A percentile compares a stretch with the other conserved stretches of the same genome.
Conservation (phyloP, 352 stramenopile genomes). For the Elongisporangium anandrum region DNA sequence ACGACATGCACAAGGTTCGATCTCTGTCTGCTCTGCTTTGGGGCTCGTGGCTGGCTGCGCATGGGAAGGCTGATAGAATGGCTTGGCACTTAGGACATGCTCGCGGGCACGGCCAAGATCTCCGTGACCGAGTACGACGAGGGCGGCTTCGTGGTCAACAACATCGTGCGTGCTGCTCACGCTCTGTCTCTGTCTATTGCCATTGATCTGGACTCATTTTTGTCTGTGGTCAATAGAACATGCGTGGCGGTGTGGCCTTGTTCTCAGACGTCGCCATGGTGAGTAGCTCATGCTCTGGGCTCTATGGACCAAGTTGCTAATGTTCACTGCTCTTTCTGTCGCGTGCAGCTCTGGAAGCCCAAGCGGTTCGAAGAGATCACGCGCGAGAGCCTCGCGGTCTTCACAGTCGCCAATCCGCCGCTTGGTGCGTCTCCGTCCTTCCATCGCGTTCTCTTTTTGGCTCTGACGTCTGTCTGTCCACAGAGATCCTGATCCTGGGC, state of each 20-base stretch:
- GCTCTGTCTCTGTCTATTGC: neutral
- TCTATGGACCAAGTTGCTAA: constrained; percentile 1
- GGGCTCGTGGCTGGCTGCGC: neutral
- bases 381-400: constrained; percentile 66
- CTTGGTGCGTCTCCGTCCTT: constrained; percentile 30
- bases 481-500: constrained; percentile 80
- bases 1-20: constrained; percentile 75
- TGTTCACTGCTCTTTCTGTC: neutral
- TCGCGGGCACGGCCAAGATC: constrained; percentile 71
- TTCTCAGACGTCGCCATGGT: constrained; percentile 79
- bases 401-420: constrained; percentile 71
- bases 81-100: constrained; percentile 89
- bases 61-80: neutral
- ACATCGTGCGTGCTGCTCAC: constrained; percentile 34
- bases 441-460: neutral
- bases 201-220: neutral
- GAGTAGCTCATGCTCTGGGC: too few relatives aligned
- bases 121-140: constrained; percentile 84
- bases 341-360: constrained; percentile 82
- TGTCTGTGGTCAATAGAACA: constrained; percentile 38
- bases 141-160: constrained; percentile 80
- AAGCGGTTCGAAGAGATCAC: constrained; percentile 76
- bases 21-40: neutral
- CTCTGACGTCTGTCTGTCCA: neutral
- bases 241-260: constrained; percentile 69